These are phyloP conservation scores for Colletotrichum orchidophilum DNA, from an alignment of 2,329 filamentous ascomycete species.

Conservation along the genomic window DNA sequence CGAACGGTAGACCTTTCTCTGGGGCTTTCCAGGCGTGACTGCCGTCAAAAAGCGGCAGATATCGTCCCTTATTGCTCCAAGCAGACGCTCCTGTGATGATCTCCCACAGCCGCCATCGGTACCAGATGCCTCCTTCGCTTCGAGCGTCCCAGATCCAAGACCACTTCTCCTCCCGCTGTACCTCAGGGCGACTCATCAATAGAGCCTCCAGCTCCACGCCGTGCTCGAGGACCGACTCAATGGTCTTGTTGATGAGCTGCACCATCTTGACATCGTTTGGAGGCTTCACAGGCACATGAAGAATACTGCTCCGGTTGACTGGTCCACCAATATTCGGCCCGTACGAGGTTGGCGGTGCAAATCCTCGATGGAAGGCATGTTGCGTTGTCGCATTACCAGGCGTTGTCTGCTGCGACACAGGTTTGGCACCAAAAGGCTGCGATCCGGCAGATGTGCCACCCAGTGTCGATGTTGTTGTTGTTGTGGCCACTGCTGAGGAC, in stretches of 20 bases:
- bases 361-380: conserved; percentile 64
- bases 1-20: conserved; percentile 77
- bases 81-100: conserved; percentile 74
- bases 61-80: conserved; percentile 58
- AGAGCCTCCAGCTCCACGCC: conserved; percentile 91
- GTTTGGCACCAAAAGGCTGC: conserved; percentile 82
- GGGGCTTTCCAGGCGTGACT: conserved; percentile 82
- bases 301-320: conserved; percentile 56
- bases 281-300: conserved; percentile 77
- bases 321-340: conserved; percentile 49
- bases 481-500: conserved; percentile 75
- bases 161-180: conserved; percentile 89
- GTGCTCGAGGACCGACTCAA: conserved; percentile 81
- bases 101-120: conserved; percentile 92
- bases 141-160: conserved; percentile 92
- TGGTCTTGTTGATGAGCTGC: conserved; percentile 85
- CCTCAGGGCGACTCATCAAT: conserved; percentile 85
- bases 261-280: conserved; percentile 83
- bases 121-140: conserved; percentile 85
- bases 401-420: conserved; percentile 56
- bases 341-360: conserved; percentile 82
- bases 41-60: conserved; percentile 77
- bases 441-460: conserved; percentile 58
- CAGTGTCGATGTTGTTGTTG: conserved; percentile 50
- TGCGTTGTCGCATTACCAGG: conserved; percentile 49